These are phyloP conservation scores for Closterium sp. DNA, from an alignment of 139 green algal species.

Conservation along the genomic window DNA sequence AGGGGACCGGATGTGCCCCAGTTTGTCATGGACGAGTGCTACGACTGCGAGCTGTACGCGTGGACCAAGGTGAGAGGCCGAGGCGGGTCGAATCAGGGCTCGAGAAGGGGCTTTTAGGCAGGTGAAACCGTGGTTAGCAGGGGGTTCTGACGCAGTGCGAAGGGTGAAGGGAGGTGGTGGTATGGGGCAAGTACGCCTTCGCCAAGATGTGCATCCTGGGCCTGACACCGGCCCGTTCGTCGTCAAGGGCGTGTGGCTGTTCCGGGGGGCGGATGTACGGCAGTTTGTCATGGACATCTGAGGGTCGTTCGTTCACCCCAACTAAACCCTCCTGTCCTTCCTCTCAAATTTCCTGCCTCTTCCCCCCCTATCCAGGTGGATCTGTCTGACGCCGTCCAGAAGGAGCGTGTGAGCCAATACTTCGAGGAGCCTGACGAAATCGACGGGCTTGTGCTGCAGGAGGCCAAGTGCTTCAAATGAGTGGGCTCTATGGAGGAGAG, in stretches of 20 bases:
- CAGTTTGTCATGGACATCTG: constrained; percentile 60
- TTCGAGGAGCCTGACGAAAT: constrained; percentile 60
- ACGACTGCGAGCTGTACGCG: too few species aligned
- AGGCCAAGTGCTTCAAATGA: constrained; percentile 69
- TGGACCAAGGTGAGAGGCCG: constrained; percentile 64
- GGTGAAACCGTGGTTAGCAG: constrained; percentile 51
- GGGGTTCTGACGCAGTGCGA: constrained; percentile 65
- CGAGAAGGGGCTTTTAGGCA: too few species aligned
- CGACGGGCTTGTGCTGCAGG: constrained; percentile 58
- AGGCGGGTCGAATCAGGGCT: too few species aligned
- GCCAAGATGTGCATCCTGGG: constrained; percentile 69
- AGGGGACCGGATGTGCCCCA: constrained; percentile 60
- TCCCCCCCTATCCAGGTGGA: too few species aligned
- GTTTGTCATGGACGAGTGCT: constrained; percentile 64
- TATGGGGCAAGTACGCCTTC: constrained; percentile 65
- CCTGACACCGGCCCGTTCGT: constrained; percentile 54
- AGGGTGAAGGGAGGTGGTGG: constrained; percentile 43
- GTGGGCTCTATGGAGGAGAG: background rate
- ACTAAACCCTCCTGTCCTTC: too few species aligned
- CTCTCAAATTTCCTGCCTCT: too few species aligned
- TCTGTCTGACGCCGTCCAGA: constrained; percentile 21
- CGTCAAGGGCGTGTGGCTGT: constrained; percentile 66
- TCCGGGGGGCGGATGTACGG: constrained; percentile 63
- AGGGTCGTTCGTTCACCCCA: too few species aligned
- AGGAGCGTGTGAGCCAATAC: constrained; percentile 56